These are phyloP conservation scores for Chrysoporthe deuterocubensis DNA, from an alignment of 2,329 filamentous ascomycete genomes.

Conservation along the genomic window DNA sequence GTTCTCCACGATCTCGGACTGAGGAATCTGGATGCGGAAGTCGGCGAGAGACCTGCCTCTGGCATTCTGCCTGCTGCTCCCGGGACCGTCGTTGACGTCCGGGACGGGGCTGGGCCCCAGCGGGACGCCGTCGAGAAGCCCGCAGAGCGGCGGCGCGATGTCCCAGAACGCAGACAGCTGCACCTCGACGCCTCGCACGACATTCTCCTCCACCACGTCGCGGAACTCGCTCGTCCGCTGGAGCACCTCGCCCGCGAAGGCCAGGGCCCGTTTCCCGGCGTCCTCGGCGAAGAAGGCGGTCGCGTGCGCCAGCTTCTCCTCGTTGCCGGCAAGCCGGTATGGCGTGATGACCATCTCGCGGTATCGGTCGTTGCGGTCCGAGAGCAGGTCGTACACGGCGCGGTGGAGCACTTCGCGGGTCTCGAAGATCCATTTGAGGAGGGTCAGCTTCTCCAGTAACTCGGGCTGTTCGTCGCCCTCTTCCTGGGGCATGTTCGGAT, in stretches of 20 bases:
- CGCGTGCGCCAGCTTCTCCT: constrained; percentile 79
- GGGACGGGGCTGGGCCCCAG: background rate
- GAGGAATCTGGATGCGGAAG: constrained; percentile 78
- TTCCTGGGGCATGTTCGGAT: constrained; percentile 85
- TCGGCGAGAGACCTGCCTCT: constrained; percentile 40
- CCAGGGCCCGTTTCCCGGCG: constrained; percentile 69
- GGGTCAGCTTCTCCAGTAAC: constrained; percentile 88
- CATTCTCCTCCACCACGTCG: constrained; percentile 79
- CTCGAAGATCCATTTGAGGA: constrained; percentile 97
- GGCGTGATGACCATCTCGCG: constrained; percentile 81
- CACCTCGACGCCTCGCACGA: constrained; percentile 84
- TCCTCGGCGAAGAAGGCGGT: constrained; percentile 84
- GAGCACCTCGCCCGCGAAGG: constrained; percentile 73
- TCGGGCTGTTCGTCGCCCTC: constrained; percentile 96
- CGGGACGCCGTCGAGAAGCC: constrained; percentile 81
- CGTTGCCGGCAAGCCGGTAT: constrained; percentile 74
- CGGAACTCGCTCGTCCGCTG: constrained; percentile 77
- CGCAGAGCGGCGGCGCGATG: constrained; percentile 81
- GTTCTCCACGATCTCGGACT: constrained; percentile 82
- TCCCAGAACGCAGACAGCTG: constrained; percentile 98
- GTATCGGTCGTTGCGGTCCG: constrained; percentile 85
- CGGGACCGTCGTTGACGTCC: background rate
- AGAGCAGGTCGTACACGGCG: constrained; percentile 82
- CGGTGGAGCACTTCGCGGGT: constrained; percentile 86
- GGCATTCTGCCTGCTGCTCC: background rate